Base-by-base conservation (phyloP, 306 rosid species). In the Comarum palustre region DNA sequence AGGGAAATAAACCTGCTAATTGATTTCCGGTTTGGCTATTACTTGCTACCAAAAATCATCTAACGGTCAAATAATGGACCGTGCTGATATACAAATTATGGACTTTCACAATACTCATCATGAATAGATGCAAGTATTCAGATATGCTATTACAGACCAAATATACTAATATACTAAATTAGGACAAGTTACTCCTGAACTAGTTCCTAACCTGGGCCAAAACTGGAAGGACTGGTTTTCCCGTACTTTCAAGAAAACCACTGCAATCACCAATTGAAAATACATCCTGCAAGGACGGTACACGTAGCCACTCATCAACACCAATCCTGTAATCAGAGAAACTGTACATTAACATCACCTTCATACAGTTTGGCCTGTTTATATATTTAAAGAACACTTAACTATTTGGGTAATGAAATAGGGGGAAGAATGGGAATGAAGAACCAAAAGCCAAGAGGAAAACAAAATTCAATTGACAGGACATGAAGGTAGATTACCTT, bases 221-320 rank as follows among this genome's bases (percentile, higher is more conserved):
- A 70, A 97, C 99, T 7, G 97, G 99, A 76, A 94, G 96, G 42
- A 68, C 48, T 63, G 86, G 82, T 81, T 78, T 94, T 72, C 99
- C 99, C 2, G 97, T 94, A 75, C 97, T 89, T 78, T 91, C 97
- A 46, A 94, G 82, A 84, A 84, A 94, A 45, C 99, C 99, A 73
- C 96, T 79, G 84, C 97, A 94, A 77, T 94, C 99, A 29, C 99
- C 97, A 68, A 94, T 88, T 45, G 99, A 81, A 71, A 85, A 94
- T 81, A 94, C 78, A 74, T 94, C 99, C 63, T 87, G 80, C 50
- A 83, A 82, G 0, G 91, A 82, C 71, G 97, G 97, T 73, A 90
- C 83, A 2, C 84, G 90, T 71, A 94, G 90, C 97, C 99, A 94
- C 66, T 94, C 96, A 9, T 94, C 97, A 72, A 87, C 83, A 51